These are phyloP conservation scores for Stephanocyclus meneghinianus DNA, from an alignment of 352 stramenopile genomes.

Conservation along the genomic window DNA sequence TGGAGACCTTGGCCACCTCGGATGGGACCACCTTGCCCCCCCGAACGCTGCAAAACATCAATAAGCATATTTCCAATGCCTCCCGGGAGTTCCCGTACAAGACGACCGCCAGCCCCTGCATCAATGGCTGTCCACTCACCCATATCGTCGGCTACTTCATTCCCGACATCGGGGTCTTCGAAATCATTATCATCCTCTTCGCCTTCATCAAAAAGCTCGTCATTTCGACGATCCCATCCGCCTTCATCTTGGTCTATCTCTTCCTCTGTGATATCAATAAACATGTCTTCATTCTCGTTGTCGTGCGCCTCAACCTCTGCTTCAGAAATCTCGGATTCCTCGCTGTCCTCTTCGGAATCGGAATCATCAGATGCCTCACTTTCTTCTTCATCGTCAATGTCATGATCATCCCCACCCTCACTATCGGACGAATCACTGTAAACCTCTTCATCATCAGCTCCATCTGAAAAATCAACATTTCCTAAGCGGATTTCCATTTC, in stretches of 20 bases:
- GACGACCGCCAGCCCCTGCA: not conserved
- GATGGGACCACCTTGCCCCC: not conserved
- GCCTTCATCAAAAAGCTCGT: slow-evolving; percentile 54
- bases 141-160: slow-evolving; percentile 48
- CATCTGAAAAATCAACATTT: slow-evolving; percentile 44
- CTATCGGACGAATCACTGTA: slow-evolving; percentile 3
- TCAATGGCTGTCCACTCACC: slow-evolving; percentile 81
- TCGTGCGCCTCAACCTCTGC: slow-evolving; percentile 20
- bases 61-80: slow-evolving; percentile 51
- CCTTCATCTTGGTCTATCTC: slow-evolving; percentile 50
- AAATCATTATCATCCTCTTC: slow-evolving; percentile 47
- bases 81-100: slow-evolving; percentile 4
- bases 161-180: slow-evolving; percentile 13
- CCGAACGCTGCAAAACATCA: slow-evolving; percentile 28
- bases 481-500: slow-evolving; percentile 46
- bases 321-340: slow-evolving; percentile 31
- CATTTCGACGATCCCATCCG: slow-evolving; percentile 12
- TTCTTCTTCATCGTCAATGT: slow-evolving; percentile 14
- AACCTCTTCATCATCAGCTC: slow-evolving; percentile 23
- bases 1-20: slow-evolving; percentile 55
- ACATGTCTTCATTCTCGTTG: slow-evolving; percentile 19
- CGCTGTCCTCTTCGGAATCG: slow-evolving; percentile 16
- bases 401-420: slow-evolving; percentile 25
- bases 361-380: slow-evolving; percentile 18
- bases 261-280: slow-evolving; percentile 47